These are phyloP conservation scores for Lophiostoma macrostomum DNA, from an alignment of 495 filamentous ascomycete species.

Conservation along the genomic window DNA sequence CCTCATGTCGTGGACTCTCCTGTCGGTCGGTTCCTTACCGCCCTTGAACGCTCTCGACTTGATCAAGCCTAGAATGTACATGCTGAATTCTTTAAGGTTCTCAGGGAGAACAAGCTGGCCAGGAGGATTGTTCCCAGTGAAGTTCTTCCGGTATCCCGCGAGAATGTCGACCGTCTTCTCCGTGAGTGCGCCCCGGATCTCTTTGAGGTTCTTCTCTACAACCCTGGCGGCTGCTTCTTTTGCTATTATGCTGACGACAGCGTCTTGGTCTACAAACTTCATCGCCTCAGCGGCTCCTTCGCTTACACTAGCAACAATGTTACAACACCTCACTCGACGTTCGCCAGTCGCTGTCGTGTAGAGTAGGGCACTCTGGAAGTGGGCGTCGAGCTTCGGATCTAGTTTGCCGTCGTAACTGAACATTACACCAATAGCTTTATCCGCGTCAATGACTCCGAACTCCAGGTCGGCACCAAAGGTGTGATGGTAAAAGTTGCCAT, in stretches of 20 bases:
- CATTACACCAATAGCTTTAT: slow-evolving; percentile 87
- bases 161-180: slow-evolving; percentile 96
- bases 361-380: slow-evolving; percentile 93
- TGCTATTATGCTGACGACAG: slow-evolving; percentile 79
- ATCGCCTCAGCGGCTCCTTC: slow-evolving; percentile 79
- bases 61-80: slow-evolving; percentile 92
- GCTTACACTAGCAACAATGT: slow-evolving; percentile 86
- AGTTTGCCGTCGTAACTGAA: slow-evolving; percentile 98
- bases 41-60: slow-evolving; percentile 94
- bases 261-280: slow-evolving; percentile 92
- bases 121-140: slow-evolving; percentile 78
- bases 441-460: slow-evolving; percentile 86
- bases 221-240: slow-evolving; percentile 90
- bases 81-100: slow-evolving; percentile 91
- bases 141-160: slow-evolving; percentile 88
- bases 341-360: slow-evolving; percentile 92
- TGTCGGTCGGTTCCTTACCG: slow-evolving; percentile 86
- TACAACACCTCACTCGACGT: slow-evolving; percentile 86
- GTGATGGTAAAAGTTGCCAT: slow-evolving; percentile 94
- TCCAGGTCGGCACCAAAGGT: slow-evolving; percentile 94
- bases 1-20: slow-evolving; percentile 85
- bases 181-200: slow-evolving; percentile 76
- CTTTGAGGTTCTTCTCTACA: slow-evolving; percentile 75
- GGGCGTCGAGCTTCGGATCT: slow-evolving; percentile 90
- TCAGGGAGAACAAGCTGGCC: slow-evolving; percentile 94